Evolutionary conservation across 2,329 filamentous ascomycete genomes (phyloP).

Genomic region (Hypoxylon sp.): DNA sequence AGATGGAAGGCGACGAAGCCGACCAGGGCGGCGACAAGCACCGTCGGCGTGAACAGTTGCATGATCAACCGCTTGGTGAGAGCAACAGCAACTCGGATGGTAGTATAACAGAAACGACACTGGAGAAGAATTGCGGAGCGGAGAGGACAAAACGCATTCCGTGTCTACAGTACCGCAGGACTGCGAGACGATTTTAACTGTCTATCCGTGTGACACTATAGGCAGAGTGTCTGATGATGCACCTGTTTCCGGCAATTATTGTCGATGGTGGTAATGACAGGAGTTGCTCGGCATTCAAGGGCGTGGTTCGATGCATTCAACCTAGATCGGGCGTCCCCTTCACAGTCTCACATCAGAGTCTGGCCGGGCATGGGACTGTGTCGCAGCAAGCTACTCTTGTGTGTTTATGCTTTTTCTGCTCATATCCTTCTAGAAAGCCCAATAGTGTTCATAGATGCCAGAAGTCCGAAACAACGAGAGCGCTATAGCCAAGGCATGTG

Average conservation of each 20-base stretch:
- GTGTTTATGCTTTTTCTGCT: constrained; percentile 26
- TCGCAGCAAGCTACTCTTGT: constrained; percentile 15
- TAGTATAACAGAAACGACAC: constrained; percentile 1
- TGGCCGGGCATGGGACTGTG: constrained; percentile 24
- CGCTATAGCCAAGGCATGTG: constrained; percentile 5
- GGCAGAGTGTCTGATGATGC: constrained; percentile 10
- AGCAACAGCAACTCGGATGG: constrained; percentile 5
- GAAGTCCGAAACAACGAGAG: constrained; percentile 24
- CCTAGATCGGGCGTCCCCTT: constrained; percentile 24
- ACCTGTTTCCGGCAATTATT: constrained; percentile 23
- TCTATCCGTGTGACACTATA: constrained; percentile 9
- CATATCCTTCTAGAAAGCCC: constrained; percentile 21
- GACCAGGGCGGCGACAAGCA: constrained; percentile 35
- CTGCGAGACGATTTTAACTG: constrained; percentile 34
- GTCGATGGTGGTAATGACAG: constrained; percentile 18
- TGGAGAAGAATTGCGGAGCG: constrained; percentile 13
- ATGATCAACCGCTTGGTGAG: constrained; percentile 32
- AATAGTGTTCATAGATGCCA: constrained; percentile 18
- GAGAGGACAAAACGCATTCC: constrained; percentile 19
- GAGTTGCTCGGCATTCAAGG: constrained; percentile 17
- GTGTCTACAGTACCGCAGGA: constrained; percentile 24
- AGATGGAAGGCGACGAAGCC: constrained; percentile 40
- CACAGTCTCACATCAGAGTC: constrained; percentile 31
- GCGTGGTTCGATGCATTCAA: constrained; percentile 17
- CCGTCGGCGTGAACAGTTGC: constrained; percentile 41